Conservation (phyloP, 768 basidiomycete genomes). For the Amanita thiersii region DNA sequence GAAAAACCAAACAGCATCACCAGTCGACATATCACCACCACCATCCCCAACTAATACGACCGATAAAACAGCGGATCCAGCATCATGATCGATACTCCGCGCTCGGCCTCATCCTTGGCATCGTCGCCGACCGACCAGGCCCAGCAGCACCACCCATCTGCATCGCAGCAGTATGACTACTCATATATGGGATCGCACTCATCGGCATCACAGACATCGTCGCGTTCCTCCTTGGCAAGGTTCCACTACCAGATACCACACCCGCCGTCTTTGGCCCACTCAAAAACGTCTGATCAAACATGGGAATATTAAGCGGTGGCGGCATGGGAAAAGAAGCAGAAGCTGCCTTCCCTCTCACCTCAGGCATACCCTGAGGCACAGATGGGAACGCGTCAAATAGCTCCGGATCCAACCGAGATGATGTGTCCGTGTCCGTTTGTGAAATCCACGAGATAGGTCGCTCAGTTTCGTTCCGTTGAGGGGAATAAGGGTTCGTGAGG, state of each 20-base stretch:
- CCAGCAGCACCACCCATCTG: too few species aligned
- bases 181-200: background rate
- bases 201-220: background rate
- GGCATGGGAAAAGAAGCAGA: background rate
- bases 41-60: too few species aligned
- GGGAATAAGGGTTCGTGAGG: slow-evolving; percentile 3
- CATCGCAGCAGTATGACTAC: background rate
- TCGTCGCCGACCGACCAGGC: too few species aligned
- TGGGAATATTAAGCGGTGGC: background rate
- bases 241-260: background rate
- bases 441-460: slow-evolving; percentile 43
- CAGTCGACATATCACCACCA: too few species aligned
- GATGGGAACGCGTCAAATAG: slow-evolving; percentile 69
- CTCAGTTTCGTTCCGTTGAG: background rate
- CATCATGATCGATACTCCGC: too few species aligned
- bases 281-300: slow-evolving; percentile 5
- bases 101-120: too few species aligned
- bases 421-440: slow-evolving; percentile 31
- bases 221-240: slow-evolving; percentile 5
- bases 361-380: slow-evolving; percentile 46
- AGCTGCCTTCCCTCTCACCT: background rate
- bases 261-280: background rate
- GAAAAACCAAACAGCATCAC: too few species aligned
- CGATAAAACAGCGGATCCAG: too few species aligned
- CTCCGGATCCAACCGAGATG: slow-evolving; percentile 45